Base-by-base conservation (phyloP, 169 alveolate species). In the Miamiensis avidus region DNA sequence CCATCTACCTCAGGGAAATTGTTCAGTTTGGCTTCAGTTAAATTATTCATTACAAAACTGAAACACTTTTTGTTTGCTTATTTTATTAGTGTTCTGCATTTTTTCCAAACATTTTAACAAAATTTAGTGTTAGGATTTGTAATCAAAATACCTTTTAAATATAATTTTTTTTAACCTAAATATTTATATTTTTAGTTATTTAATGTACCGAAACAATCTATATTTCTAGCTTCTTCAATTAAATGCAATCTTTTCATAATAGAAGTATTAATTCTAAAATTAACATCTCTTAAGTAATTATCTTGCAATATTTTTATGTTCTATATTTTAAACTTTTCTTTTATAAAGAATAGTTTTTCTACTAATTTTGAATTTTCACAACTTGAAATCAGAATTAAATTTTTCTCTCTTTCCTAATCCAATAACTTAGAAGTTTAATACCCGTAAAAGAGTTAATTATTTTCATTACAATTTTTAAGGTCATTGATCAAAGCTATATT, bases 1-100 rank as follows among this genome's bases (percentile, higher is more conserved):
- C 81, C 82, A 15, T 86, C 90, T 27, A 86, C 76, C 64, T 86
- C 90, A 75, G 90, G 90, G 73, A 86, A 86, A 75, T 86, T 86
- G 16, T 84, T 81, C 0, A 86, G 29, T 34, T 86, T 86, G 15
- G 87, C 78, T 27, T 86, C 90, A 81, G 49, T 86, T n/a, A 86
- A 76, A 75, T 76, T 82, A 82, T 76, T 86, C 90, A 86, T 86
- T 34, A 78, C 81, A 75, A 86, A 86, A 31, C 34, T 75, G 72
- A 65, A 86, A 29, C 64, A 86, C 75, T 86, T 86, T 75, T 81
- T 86, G 27, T 81, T 30, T 0, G 75, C 76, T 4, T 79, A 79
- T 65, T 49, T 34, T 0, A 79, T 49, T 6, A 79, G 31, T 49
- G 16, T n/a, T 31, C 65, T 79, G 11, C 30, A 34, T 79, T 49